A percentile compares a stretch with the other conserved stretches of the same genome.
phyloP scores from a whole-genome alignment of 1,139 yeast species.

The Geotrichum fermentans region DNA sequence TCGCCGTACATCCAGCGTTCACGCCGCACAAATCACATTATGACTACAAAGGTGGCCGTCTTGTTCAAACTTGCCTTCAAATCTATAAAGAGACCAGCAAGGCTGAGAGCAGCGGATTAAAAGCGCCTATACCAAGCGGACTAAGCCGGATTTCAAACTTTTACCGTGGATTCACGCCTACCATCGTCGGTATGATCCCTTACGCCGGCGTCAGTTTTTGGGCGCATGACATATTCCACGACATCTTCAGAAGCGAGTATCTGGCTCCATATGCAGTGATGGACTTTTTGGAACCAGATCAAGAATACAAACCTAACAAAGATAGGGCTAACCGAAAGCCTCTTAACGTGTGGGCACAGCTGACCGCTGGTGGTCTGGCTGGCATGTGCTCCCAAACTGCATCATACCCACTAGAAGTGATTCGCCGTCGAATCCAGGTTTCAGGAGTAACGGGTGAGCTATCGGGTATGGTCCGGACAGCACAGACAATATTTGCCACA shows the following conservation, averaged over 20 bases:
- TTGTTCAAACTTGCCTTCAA: conserved; percentile 48
- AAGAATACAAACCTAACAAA: conserved; percentile 10
- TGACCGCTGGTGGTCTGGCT: conserved; percentile 89
- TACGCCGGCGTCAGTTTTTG: conserved; percentile 97
- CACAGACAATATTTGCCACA: conserved; percentile 51
- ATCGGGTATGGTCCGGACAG: conserved; percentile 42
- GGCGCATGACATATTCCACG: conserved; percentile 89
- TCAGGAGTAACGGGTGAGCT: conserved; percentile 31
- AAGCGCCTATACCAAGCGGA: conserved; percentile 22
- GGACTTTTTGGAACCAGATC: conserved; percentile 17
- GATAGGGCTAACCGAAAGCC: conserved; percentile 39
- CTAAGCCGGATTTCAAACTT: conserved; percentile 49
- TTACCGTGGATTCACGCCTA: conserved; percentile 91
- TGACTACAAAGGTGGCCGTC: conserved; percentile 47
- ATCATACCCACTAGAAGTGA: conserved; percentile 93
- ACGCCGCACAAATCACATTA: conserved; percentile 28
- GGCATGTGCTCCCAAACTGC: conserved; percentile 96
- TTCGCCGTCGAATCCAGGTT: conserved; percentile 93
- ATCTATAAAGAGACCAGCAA: conserved; percentile 54
- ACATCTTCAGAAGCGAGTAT: conserved; percentile 58
- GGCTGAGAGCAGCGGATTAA: conserved; percentile 21
- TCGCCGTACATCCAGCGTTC: conserved; percentile 25
- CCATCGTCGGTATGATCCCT: conserved; percentile 92
- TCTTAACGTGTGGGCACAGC: conserved; percentile 83
- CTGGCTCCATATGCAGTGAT: conserved; percentile 56